Base-by-base conservation (phyloP, 2,329 filamentous ascomycete genomes). In the Nemania sp. region DNA sequence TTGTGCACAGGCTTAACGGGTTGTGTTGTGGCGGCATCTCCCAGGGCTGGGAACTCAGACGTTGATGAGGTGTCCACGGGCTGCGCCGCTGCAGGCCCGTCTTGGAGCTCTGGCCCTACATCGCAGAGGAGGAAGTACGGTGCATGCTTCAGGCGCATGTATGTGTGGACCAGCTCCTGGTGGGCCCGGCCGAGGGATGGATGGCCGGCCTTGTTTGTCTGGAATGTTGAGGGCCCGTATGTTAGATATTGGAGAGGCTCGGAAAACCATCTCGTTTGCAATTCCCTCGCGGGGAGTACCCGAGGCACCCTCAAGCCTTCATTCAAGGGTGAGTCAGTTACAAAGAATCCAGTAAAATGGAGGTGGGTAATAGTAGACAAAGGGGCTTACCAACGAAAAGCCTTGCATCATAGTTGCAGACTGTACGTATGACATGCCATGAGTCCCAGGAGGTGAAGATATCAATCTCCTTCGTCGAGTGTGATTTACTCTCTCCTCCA, bases 391-490 rank as follows among this genome's bases (percentile, higher is more conserved):
- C 93, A 80, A 98, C 89, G 75, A 89, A 91, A 43, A 99, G 85
- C 78, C 93, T 89, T 64, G 87, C 82, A 79, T 91, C 91, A 81
- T 99, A 98, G 81, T 90, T 92, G 86, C 94, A 98, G 65, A 93
- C 84, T 61, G 90, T 91, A 61, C 96, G 88, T 75, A 99, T 92
- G 24, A 91, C 86, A 78, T 99, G 91, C 96, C 96, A 99, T 1
- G 92, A 91, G 80, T 98, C 94, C 97, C 97, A 99, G 2, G 90
- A 87, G 61, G 90, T 90, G 79, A 93, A 96, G 0, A 92, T 79
- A 75, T 95, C 91, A 68, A 90, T 82, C 24, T 89, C 85, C 35
- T 83, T 80, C 20, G 87, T 84, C 24, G 83, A 72, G 13, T 79
- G 77, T 1, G 79, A 68, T 10, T 75, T 67, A 4, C 73, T 73